A percentile compares a stretch with the other conserved stretches of the same genome.
Evolutionary conservation across 1,284 basidiomycete genomes (phyloP).

Genomic region (Tylopilus orsonianus): DNA sequence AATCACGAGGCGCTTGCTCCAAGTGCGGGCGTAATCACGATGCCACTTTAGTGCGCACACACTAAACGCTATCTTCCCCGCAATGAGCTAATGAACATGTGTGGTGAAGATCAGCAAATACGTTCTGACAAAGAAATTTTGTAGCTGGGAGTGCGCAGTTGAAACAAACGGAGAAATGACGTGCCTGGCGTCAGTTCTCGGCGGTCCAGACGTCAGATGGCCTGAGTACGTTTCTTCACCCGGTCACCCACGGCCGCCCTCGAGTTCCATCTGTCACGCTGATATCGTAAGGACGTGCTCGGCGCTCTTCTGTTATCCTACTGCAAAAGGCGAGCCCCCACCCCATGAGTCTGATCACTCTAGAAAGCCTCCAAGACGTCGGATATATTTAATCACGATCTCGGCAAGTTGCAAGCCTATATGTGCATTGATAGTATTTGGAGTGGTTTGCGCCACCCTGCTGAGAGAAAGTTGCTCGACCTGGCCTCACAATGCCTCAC

Average conservation of each 20-base stretch:
- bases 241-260: constrained; percentile 9
- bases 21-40: constrained; percentile 22
- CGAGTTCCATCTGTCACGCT: constrained; percentile 4
- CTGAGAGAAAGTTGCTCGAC: constrained; percentile 1
- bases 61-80: constrained; percentile 27
- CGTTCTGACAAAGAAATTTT: neutral
- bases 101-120: constrained; percentile 14
- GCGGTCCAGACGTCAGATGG: constrained; percentile 7
- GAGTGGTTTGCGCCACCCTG: constrained; percentile 7
- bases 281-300: constrained; percentile 11
- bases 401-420: constrained; percentile 9
- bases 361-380: constrained; percentile 3
- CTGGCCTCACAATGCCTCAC: neutral
- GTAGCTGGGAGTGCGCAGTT: constrained; percentile 1
- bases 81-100: constrained; percentile 26
- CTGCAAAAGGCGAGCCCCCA: constrained; percentile 1
- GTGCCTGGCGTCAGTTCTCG: neutral
- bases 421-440: constrained; percentile 5
- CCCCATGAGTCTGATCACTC: constrained; percentile 15
- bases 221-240: constrained; percentile 8
- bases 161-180: neutral
- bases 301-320: constrained; percentile 2
- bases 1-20: constrained; percentile 13
- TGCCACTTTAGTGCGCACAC: constrained; percentile 16
- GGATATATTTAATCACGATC: constrained; percentile 14